A percentile compares a stretch with the other conserved stretches of the same genome.
phyloP scores from a whole-genome alignment of 2,329 filamentous ascomycete genomes.

The Diaporthe humulicola region DNA sequence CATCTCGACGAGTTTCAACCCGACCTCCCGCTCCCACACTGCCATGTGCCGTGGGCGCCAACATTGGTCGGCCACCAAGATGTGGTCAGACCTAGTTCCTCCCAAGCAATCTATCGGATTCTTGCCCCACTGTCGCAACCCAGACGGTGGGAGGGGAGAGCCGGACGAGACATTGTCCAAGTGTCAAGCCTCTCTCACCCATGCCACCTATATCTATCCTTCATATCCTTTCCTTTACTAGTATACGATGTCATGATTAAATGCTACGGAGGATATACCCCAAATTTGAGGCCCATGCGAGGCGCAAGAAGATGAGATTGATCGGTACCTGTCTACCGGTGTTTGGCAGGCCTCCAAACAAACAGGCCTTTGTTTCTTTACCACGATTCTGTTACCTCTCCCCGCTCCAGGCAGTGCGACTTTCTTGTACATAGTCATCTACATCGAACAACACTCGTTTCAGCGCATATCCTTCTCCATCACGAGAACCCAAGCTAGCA shows the following conservation, averaged over 20 bases:
- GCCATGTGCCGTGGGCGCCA: conserved; percentile 17
- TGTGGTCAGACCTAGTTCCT: conserved; percentile 23
- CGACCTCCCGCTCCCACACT: background rate
- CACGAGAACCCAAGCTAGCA: background rate
- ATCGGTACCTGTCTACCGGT: background rate
- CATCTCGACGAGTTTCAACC: conserved; percentile 5
- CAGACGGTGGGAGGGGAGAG: background rate
- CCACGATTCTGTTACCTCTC: background rate
- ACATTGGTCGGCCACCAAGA: background rate
- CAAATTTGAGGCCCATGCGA: conserved; percentile 21
- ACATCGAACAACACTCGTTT: conserved; percentile 25
- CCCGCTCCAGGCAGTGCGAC: background rate
- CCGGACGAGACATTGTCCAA: conserved; percentile 1
- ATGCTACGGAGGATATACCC: conserved; percentile 41
- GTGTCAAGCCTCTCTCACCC: background rate
- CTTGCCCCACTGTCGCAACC: conserved; percentile 6
- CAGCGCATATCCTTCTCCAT: background rate
- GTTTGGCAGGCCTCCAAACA: conserved; percentile 18
- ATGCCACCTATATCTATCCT: conserved; percentile 8
- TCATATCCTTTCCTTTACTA: background rate
- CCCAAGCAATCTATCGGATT: conserved; percentile 8
- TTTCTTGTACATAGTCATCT: background rate
- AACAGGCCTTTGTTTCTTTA: conserved; percentile 17
- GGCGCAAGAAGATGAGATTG: background rate
- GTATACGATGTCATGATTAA: conserved; percentile 35